Conservation (phyloP, 352 stramenopile species). For the Pythium apleroticum region DNA sequence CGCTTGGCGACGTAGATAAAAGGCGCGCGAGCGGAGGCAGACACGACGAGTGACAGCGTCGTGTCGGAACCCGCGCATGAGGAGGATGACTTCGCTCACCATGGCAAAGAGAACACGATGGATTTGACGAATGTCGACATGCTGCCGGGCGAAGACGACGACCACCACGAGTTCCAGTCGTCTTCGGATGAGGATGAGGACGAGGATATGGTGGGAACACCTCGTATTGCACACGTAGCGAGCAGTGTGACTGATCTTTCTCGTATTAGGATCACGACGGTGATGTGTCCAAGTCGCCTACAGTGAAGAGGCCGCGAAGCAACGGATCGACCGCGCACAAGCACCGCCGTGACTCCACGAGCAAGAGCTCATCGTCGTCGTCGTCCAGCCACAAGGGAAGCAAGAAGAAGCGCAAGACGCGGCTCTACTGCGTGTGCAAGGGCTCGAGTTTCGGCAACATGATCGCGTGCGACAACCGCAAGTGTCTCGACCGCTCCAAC, state of each 20-base stretch:
- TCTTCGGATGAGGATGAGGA: constrained; percentile 3
- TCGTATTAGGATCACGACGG: neutral
- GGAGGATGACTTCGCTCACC: neutral
- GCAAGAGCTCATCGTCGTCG: constrained; percentile 12
- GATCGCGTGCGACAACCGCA: constrained; percentile 85
- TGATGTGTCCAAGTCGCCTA: neutral
- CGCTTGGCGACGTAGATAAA: constrained; percentile 19
- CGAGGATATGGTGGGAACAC: constrained; percentile 3
- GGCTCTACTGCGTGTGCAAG: constrained; percentile 77
- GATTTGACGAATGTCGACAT: constrained; percentile 7
- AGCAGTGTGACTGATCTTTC: no score
- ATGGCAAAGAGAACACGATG: constrained; percentile 39
- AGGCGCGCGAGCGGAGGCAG: constrained; percentile 9
- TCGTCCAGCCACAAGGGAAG: constrained; percentile 30
- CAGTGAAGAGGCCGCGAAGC: constrained; percentile 6
- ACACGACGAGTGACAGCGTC: constrained; percentile 6
- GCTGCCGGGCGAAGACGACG: neutral
- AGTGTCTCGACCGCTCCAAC: constrained; percentile 73
- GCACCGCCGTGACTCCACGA: neutral
- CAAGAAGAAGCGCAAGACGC: constrained; percentile 60
- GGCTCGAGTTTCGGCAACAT: constrained; percentile 74
- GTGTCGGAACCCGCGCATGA: constrained; percentile 17
- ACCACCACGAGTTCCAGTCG: neutral
- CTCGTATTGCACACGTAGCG: neutral
- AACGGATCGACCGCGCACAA: constrained; percentile 1